Evolutionary conservation across 352 stramenopile genomes (phyloP).

Genomic region (Aphanomyces astaci): DNA sequence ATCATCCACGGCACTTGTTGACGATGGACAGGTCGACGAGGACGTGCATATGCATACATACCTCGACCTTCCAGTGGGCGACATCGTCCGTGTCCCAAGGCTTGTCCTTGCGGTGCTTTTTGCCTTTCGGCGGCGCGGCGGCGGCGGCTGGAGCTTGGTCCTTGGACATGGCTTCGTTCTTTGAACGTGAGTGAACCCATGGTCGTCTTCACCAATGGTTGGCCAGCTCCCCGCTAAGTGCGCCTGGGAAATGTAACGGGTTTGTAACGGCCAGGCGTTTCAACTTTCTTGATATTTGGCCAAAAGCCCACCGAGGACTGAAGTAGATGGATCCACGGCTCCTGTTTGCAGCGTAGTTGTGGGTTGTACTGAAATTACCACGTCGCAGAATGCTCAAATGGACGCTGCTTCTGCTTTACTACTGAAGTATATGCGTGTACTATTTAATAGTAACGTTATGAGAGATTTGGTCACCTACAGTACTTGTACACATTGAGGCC

Average conservation of each 20-base stretch:
- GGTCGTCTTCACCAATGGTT: constrained; percentile 4
- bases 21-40: neutral
- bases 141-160: neutral
- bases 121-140: constrained; percentile 40
- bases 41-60: constrained; percentile 31
- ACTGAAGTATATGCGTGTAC: too few species aligned
- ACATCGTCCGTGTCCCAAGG: constrained; percentile 98
- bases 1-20: neutral
- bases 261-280: neutral
- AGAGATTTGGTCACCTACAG: too few species aligned
- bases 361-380: too few species aligned
- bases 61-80: constrained; percentile 98
- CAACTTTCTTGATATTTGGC: neutral
- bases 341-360: too few species aligned
- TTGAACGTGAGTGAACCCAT: neutral
- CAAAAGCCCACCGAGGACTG: neutral
- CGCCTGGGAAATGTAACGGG: neutral
- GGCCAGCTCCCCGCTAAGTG: neutral
- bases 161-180: neutral
- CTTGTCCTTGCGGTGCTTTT: constrained; percentile 98
- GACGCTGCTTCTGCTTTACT: too few species aligned
- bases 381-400: too few species aligned
- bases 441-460: too few species aligned
- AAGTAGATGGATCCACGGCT: neutral
- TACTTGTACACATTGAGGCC: too few species aligned